Base-by-base conservation (phyloP, 768 basidiomycete species). In the Mycena chlorophos region DNA sequence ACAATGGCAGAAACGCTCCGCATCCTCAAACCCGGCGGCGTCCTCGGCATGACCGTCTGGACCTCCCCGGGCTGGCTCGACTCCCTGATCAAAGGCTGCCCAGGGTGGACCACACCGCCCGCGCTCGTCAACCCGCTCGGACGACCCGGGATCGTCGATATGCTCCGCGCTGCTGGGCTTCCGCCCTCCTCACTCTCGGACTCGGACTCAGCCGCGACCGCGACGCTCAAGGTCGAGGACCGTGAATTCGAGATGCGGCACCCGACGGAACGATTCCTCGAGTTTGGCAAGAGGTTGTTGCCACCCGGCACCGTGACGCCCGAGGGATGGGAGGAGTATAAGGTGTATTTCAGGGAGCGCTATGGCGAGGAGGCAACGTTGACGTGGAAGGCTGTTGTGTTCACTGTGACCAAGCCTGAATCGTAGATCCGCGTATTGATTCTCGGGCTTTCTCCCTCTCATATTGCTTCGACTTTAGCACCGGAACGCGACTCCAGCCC, bases 1-100 rank as follows among this genome's bases (percentile, higher is more conserved):
- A 8, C 10, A 8, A 34, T 34, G n/a, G n/a, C n/a, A 57, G 56
- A 57, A n/a, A 49, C 52, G 2, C 50, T 57, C 56, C 51, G 56
- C 5, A 47, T 57, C 16, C 56, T 53, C 13, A 12, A 42, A 5
- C 27, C 51, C 6, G 56, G 51, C 10, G 56, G 56, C 1, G 47
- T 23, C 5, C n/a, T 52, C 19, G 56, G 56, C n/a, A 16, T 39
- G 22, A 57, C 56, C 6, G 5, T 26, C 19, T 53, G 51, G 56
- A 49, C 25, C 10, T 2, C 29, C n/a, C 52, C 56, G 2, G 52
- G 52, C 31, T 57, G 56, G 56, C 52, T 57, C 20, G 52, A 49
- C 16, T 42, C 51, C 3, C 19, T 57, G 20, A 28, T 42, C 20
- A 10, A 26, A n/a, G 51, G 10, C 0, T 19, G 47, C 27, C 22